Evolutionary conservation across 106 monocot species (phyloP).

Genomic region (Triglochin maritima): DNA sequence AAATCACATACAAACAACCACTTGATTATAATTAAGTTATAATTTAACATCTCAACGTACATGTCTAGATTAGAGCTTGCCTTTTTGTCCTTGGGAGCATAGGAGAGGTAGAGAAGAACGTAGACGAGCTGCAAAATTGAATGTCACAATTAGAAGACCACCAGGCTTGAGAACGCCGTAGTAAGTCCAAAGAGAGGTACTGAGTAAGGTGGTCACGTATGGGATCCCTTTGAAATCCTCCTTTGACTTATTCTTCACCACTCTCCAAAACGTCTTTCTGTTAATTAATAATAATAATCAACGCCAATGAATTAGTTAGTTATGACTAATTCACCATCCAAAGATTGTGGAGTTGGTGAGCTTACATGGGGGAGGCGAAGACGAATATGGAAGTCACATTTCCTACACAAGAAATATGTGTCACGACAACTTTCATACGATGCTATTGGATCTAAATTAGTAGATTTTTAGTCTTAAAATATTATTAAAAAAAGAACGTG

Average conservation of each 20-base stretch:
- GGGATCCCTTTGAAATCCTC: slow-evolving; percentile 41
- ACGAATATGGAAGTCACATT: too few species aligned
- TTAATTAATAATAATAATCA: background rate
- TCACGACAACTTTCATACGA: too few species aligned
- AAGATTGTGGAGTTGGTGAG: too few species aligned
- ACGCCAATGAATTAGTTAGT: too few species aligned
- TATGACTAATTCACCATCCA: too few species aligned
- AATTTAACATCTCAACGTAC: background rate
- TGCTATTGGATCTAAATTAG: too few species aligned
- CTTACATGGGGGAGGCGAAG: too few species aligned
- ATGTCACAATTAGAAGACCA: slow-evolving; percentile 26
- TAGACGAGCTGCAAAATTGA: slow-evolving; percentile 43
- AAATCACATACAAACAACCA: background rate
- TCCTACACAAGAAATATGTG: too few species aligned
- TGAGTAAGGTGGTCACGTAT: slow-evolving; percentile 40
- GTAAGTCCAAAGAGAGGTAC: slow-evolving; percentile 45
- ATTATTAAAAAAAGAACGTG: too few species aligned
- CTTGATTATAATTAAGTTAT: background rate
- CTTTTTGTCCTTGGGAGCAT: slow-evolving; percentile 22
- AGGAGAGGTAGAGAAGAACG: slow-evolving; percentile 29
- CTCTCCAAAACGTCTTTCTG: slow-evolving; percentile 49
- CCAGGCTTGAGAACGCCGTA: slow-evolving; percentile 45
- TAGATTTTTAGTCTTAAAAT: too few species aligned
- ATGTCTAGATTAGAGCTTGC: background rate
- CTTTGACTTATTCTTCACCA: slow-evolving; percentile 33